These are phyloP conservation scores for Ustilago crameri DNA, from an alignment of 1,284 basidiomycete genomes.

Conservation along the genomic window DNA sequence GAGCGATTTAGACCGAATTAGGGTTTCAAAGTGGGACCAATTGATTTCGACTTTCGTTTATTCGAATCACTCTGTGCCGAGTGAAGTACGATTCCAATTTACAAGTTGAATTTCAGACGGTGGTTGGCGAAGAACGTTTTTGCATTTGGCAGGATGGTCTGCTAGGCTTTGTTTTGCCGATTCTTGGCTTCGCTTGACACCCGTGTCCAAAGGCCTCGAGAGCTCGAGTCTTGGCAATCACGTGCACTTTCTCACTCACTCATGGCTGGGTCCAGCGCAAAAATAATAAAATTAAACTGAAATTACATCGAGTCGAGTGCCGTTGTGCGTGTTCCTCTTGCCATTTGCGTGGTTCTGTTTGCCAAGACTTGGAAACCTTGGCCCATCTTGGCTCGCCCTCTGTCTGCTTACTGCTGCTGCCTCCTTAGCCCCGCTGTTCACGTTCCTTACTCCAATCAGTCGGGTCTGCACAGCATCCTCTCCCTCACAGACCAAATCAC, in stretches of 20 bases:
- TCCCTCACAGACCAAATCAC: neutral
- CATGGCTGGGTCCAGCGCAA: neutral
- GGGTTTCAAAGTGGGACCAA: neutral
- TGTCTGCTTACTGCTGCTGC: neutral
- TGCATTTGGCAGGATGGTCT: too few relatives aligned
- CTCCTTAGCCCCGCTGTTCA: too few relatives aligned
- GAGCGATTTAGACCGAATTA: too few relatives aligned
- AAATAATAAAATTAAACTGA: neutral
- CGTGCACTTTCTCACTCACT: constrained; percentile 1
- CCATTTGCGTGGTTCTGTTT: neutral
- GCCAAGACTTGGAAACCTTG: constrained; percentile 26
- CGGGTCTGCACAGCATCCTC: neutral
- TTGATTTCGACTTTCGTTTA: neutral
- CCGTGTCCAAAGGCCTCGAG: neutral
- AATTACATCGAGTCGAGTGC: too few relatives aligned
- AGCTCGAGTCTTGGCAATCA: constrained; percentile 7
- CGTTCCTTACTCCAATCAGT: neutral
- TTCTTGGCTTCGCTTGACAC: neutral
- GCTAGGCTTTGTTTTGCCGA: neutral
- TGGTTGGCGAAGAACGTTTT: too few relatives aligned
- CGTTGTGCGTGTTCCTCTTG: neutral
- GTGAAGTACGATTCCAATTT: too few relatives aligned
- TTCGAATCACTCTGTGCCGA: too few relatives aligned
- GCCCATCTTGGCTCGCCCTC: constrained; percentile 6
- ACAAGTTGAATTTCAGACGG: too few relatives aligned